A percentile compares a stretch with the other conserved stretches of the same genome.
Evolutionary conservation across 2,329 filamentous ascomycete genomes (phyloP).

Genomic region (Paramyrothecium roridum): DNA sequence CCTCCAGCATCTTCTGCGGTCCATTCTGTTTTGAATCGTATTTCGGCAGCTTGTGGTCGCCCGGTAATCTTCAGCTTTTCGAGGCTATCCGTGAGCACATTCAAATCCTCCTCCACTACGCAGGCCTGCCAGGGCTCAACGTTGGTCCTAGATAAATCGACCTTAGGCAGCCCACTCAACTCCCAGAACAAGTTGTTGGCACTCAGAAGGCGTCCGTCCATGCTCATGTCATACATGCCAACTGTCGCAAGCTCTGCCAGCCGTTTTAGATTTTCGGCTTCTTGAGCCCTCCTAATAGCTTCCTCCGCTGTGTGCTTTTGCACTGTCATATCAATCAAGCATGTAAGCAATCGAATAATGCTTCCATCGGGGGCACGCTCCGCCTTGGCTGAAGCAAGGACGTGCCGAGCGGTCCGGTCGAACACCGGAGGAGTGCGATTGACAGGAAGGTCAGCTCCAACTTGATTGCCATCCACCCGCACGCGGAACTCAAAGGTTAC

Average conservation of each 20-base stretch:
- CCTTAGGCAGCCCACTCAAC: slow-evolving; percentile 45
- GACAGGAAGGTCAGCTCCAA: slow-evolving; percentile 6
- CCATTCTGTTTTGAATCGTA: slow-evolving; percentile 46
- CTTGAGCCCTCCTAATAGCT: slow-evolving; percentile 45
- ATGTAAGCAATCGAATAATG: slow-evolving; percentile 43
- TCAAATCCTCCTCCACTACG: slow-evolving; percentile 41
- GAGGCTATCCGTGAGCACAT: slow-evolving; percentile 35
- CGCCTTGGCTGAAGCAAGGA: slow-evolving; percentile 44
- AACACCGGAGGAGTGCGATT: slow-evolving; percentile 15
- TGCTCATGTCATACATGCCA: slow-evolving; percentile 52
- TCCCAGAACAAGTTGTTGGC: slow-evolving; percentile 53
- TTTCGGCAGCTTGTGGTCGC: slow-evolving; percentile 41
- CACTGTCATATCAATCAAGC: slow-evolving; percentile 48
- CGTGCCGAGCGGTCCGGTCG: slow-evolving; percentile 34
- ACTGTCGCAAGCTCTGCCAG: slow-evolving; percentile 53
- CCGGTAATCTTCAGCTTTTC: slow-evolving; percentile 35
- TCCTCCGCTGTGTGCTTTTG: slow-evolving; percentile 47
- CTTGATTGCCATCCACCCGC: slow-evolving; percentile 3
- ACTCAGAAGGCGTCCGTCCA: slow-evolving; percentile 45
- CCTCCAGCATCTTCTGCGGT: slow-evolving; percentile 41
- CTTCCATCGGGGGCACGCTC: slow-evolving; percentile 40
- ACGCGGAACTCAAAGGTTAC: slow-evolving; percentile 46
- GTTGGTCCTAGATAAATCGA: slow-evolving; percentile 30
- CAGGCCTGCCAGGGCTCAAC: slow-evolving; percentile 43
- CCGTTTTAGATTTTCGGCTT: slow-evolving; percentile 50